Percentiles rank a stretch among this genome's conserved stretches.
These are phyloP conservation scores for Pichia sp. DNA, from an alignment of 1,139 yeast species.

Conservation along the genomic window DNA sequence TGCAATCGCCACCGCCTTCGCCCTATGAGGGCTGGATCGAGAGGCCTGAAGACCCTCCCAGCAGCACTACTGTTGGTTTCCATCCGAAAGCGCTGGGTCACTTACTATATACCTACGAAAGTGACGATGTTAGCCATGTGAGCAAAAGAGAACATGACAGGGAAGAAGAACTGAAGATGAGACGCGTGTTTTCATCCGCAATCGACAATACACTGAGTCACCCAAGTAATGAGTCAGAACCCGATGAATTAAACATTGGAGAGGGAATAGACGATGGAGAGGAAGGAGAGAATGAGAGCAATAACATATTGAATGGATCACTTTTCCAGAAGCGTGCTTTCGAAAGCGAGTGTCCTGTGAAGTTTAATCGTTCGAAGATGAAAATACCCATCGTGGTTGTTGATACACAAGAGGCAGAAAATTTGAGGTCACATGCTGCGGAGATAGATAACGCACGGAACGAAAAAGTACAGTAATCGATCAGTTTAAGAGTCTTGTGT, in stretches of 20 bases:
- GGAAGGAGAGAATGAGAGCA: background rate
- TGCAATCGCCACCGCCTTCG: slow-evolving; percentile 34
- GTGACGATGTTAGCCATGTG: background rate
- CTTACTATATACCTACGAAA: slow-evolving; percentile 20
- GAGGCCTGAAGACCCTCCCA: slow-evolving; percentile 32
- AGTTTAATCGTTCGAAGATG: background rate
- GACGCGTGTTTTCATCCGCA: slow-evolving; percentile 13
- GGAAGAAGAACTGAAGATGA: background rate
- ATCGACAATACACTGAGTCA: slow-evolving; percentile 3
- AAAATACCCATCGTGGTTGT: slow-evolving; percentile 28
- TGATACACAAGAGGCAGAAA: slow-evolving; percentile 29
- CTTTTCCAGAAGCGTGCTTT: slow-evolving; percentile 8
- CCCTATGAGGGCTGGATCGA: slow-evolving; percentile 32
- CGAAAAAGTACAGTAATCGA: background rate
- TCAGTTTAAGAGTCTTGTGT: background rate
- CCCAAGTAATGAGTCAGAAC: background rate
- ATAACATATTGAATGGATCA: slow-evolving; percentile 9
- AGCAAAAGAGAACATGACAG: background rate
- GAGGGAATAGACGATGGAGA: slow-evolving; percentile 14
- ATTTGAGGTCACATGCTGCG: slow-evolving; percentile 19
- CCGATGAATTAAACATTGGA: slow-evolving; percentile 13
- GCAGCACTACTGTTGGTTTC: slow-evolving; percentile 26
- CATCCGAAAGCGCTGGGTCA: slow-evolving; percentile 31
- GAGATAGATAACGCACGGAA: background rate
- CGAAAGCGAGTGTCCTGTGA: background rate